Evolutionary conservation across 495 filamentous ascomycete genomes (phyloP), one percentile per base, ranked within the genome.

Genomic region (Aspergillus bertholletiae): DNA sequence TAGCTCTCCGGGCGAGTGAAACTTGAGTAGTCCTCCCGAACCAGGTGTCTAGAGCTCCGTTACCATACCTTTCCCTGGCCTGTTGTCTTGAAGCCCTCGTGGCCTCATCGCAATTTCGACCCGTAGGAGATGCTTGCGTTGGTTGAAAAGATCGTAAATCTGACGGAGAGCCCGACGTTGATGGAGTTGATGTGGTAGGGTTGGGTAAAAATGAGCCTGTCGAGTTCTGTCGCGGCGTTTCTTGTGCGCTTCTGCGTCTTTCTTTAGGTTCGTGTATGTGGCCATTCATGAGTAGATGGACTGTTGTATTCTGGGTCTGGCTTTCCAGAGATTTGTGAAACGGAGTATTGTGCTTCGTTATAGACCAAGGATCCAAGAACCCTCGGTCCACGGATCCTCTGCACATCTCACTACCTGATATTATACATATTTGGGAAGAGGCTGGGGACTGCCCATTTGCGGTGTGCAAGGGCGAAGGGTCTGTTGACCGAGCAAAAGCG

Each of bases 1-100:
- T 5, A 3, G 55, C 9, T 0, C 15, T 37, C 37, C 50, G 52
- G 1, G 48, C 13, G 13, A 64, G 44, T 0, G 63, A 51, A 0
- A 43, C 48, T 30, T 69, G 67, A 1, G 67, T 68, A 0, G 61
- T 65, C 4, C 56, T 70, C 7, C 58, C 54, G 37, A 77, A 74
- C 72, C 64, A 74, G 12, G 70, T 71, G 48, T 77, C 74, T 0
- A 77, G 60, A 20, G 72, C 60, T 17, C 70, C 74, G 40, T 73
- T 76, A 0, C 68, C 71, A 47, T 73, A 73, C 5, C 64, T 64
- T 23, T 72, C 69, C 44, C 58, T 51, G 35, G 70, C 68, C 6
- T 59, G 62, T 26, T 70, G 62, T 23, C 69, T 58, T 15, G 59
- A 59, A 1, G 55, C 58, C 6, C 53, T 64, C 15, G 44, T 54